phyloP scores from a whole-genome alignment of 139 green algal genomes.

The Chlamydomonas eustigma region DNA sequence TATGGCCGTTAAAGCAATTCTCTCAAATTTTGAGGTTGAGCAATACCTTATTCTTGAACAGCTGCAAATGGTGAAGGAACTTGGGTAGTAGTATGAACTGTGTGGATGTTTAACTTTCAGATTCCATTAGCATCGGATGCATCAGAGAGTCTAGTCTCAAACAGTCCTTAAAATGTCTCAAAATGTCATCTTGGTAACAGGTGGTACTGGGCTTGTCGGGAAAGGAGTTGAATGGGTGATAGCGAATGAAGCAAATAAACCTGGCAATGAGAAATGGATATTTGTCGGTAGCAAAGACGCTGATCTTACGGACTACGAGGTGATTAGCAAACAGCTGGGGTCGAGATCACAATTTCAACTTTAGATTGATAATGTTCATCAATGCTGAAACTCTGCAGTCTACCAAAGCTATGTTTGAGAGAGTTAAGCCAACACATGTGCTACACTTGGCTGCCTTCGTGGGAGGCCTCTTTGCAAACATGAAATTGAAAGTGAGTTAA shows the following conservation, averaged over 20 bases:
- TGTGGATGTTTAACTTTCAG: too few relatives aligned
- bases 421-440: conserved; percentile 45
- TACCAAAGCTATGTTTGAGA: conserved; percentile 40
- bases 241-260: conserved; percentile 7
- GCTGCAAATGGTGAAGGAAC: too few relatives aligned
- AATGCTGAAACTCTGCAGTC: conserved; percentile 8
- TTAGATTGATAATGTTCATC: too few relatives aligned
- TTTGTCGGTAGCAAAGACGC: conserved; percentile 46
- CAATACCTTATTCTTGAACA: too few relatives aligned
- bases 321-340: too few relatives aligned
- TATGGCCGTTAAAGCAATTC: too few relatives aligned
- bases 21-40: too few relatives aligned
- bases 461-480: conserved; percentile 55
- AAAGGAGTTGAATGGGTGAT: conserved; percentile 38
- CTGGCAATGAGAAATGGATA: conserved; percentile 34
- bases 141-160: too few relatives aligned
- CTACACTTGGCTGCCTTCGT: conserved; percentile 51
- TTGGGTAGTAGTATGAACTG: too few relatives aligned
- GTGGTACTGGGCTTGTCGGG: conserved; percentile 41
- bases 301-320: conserved; percentile 29
- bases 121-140: too few relatives aligned
- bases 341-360: too few relatives aligned
- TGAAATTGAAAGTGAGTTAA: conserved; percentile 43
- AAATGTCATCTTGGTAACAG: conserved; percentile 43
- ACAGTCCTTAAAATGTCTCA: background rate